phyloP scores from a whole-genome alignment of 2,329 filamentous ascomycete species.

The Shiraia sp. region DNA sequence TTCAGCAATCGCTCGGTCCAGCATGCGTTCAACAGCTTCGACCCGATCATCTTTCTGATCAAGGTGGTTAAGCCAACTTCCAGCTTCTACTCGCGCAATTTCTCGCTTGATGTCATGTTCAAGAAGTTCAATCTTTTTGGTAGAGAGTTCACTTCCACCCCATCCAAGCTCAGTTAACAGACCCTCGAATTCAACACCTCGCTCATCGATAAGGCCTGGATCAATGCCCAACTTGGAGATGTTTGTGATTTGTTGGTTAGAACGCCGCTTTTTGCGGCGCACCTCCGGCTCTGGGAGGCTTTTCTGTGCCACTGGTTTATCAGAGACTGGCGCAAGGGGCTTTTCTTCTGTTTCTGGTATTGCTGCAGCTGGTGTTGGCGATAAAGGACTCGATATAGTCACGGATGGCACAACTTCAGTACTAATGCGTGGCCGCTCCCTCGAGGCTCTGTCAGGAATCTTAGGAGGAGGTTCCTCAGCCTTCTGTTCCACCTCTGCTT shows the following conservation, averaged over 20 bases:
- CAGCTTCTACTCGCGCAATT: conserved; percentile 86
- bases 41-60: conserved; percentile 90
- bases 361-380: conserved; percentile 18
- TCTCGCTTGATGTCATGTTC: conserved; percentile 84
- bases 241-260: conserved; percentile 78
- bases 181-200: conserved; percentile 78
- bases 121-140: conserved; percentile 76
- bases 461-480: conserved; percentile 25
- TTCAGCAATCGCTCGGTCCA: conserved; percentile 89
- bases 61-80: conserved; percentile 82
- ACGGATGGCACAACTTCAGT: conserved; percentile 41
- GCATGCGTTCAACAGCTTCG: conserved; percentile 79
- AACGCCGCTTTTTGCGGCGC: conserved; percentile 63
- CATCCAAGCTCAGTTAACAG: conserved; percentile 87
- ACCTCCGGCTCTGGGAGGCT: conserved; percentile 48
- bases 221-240: conserved; percentile 79
- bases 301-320: conserved; percentile 23
- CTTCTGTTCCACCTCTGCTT: conserved; percentile 24
- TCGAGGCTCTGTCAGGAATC: conserved; percentile 31
- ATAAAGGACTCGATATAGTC: conserved; percentile 40
- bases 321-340: conserved; percentile 45
- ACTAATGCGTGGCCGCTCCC: conserved; percentile 32
- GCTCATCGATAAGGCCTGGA: conserved; percentile 72
- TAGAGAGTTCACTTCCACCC: conserved; percentile 76
- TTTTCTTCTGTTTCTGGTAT: conserved; percentile 26